Percentiles rank a stretch among this genome's conserved stretches.
These are phyloP conservation scores for Bauhinia variegata DNA, from an alignment of 306 rosid species.

Conservation along the genomic window DNA sequence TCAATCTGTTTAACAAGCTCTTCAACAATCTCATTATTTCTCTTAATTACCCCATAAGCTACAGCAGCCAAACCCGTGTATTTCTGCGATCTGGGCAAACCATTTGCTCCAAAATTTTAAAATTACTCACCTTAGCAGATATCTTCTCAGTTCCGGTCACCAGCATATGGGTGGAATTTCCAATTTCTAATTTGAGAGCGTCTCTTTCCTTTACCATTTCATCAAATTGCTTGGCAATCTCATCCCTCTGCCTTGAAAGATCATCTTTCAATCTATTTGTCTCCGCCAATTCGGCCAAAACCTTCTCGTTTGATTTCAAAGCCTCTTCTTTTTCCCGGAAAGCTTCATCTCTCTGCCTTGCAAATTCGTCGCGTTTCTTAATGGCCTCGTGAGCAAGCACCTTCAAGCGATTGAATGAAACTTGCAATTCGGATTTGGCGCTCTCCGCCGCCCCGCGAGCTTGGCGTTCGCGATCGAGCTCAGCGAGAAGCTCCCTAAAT, in stretches of 20 bases:
- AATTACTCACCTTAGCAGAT: conserved; percentile 71
- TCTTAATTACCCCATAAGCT: conserved; percentile 83
- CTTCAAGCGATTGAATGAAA: conserved; percentile 71
- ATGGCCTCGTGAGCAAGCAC: conserved; percentile 83
- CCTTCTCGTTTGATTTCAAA: conserved; percentile 48
- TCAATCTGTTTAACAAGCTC: conserved; percentile 81
- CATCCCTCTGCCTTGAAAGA: conserved; percentile 53
- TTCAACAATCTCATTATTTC: conserved; percentile 91
- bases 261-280: conserved; percentile 50
- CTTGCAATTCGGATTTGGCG: conserved; percentile 67
- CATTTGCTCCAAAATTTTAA: conserved; percentile 55
- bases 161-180: conserved; percentile 87
- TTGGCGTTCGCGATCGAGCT: conserved; percentile 88
- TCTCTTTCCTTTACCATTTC: conserved; percentile 69
- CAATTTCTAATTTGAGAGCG: conserved; percentile 70
- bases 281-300: conserved; percentile 56
- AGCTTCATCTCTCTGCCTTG: conserved; percentile 78
- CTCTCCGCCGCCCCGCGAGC: conserved; percentile 75
- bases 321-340: conserved; percentile 73
- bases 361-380: conserved; percentile 79
- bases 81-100: conserved; percentile 75
- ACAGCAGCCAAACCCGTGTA: conserved; percentile 80
- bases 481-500: conserved; percentile 64
- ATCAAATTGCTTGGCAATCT: conserved; percentile 62
- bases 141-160: conserved; percentile 90